phyloP scores from a whole-genome alignment of 306 rosid species.

The Malus asiatica region DNA sequence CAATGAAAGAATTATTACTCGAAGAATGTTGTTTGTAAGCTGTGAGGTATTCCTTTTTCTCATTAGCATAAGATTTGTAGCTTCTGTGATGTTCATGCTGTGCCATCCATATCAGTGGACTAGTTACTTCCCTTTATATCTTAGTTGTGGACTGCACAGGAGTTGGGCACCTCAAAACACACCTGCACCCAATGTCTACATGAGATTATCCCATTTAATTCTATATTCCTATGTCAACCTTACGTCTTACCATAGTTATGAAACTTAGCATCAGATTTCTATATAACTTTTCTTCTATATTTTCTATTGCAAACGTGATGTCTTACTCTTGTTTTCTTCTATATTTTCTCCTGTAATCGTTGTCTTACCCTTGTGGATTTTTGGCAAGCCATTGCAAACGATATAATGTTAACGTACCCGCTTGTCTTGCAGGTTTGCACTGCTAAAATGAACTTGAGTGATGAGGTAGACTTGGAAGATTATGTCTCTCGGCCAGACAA shows the following conservation, averaged over 20 bases:
- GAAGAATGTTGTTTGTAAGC: background rate
- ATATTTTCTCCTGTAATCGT: background rate
- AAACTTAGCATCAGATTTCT: background rate
- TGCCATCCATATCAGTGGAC: background rate
- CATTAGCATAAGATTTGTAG: background rate
- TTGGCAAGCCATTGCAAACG: conserved; percentile 2
- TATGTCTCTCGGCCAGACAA: conserved; percentile 99
- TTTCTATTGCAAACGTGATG: background rate
- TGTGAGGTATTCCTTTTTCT: background rate
- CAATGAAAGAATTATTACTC: background rate
- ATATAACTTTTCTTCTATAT: background rate
- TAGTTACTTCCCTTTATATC: background rate
- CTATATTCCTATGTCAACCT: background rate
- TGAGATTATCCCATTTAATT: background rate
- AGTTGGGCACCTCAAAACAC: background rate
- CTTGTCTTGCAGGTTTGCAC: conserved; percentile 73
- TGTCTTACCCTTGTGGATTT: background rate
- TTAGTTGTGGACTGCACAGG: background rate
- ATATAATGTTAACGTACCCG: background rate
- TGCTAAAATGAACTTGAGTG: conserved; percentile 93
- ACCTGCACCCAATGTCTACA: background rate
- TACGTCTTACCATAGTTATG: background rate
- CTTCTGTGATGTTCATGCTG: background rate
- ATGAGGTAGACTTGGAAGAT: conserved; percentile 95
- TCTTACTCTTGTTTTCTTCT: background rate